Percentiles rank a stretch among this genome's conserved stretches.
Conservation (phyloP, 305 asterid genomes). For the Rubia tinctorum region DNA sequence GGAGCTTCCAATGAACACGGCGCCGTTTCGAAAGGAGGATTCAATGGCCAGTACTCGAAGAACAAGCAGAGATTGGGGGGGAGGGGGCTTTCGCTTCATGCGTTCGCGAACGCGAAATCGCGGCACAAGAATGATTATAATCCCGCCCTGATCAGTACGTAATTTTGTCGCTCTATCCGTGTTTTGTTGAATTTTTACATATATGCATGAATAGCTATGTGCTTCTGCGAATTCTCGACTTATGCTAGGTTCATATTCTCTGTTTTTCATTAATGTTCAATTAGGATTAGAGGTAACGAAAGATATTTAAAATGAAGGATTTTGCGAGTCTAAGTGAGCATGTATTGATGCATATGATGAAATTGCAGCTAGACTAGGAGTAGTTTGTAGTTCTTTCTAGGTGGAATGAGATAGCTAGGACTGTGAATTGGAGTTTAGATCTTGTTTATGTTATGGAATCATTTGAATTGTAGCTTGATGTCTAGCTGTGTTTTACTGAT, state of each 20-base stretch:
- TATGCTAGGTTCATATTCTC: neutral
- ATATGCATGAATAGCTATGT: neutral
- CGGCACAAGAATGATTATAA: conserved; percentile 45
- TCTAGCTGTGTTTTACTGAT: neutral
- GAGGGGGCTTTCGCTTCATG: conserved; percentile 68
- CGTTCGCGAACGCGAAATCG: conserved; percentile 77
- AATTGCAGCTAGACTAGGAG: neutral
- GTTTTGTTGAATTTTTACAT: no score
- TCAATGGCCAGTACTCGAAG: conserved; percentile 31
- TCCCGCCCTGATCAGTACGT: conserved; percentile 78
- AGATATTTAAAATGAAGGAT: neutral
- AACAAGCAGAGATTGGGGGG: conserved; percentile 87
- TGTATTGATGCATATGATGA: no score
- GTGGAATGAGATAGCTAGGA: neutral
- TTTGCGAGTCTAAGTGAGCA: no score
- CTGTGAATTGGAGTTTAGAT: neutral
- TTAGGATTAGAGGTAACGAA: no score
- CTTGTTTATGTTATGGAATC: no score
- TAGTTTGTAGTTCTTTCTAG: neutral
- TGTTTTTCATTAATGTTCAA: no score
- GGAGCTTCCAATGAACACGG: conserved; percentile 24
- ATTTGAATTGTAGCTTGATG: no score
- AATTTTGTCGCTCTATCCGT: neutral
- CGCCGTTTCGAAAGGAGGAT: conserved; percentile 19
- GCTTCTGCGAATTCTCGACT: neutral